Conservation (phyloP, 345 rosid species). For the thale cress (Arabidopsis thaliana) region TAIR10.1 NC_003070.9:28557001-28557500, state of each 20-base stretch:
- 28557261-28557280: background rate
- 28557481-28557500: background rate
- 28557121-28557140: constrained; percentile 87
- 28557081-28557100: constrained; percentile 15
- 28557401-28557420: constrained; percentile 32
- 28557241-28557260: background rate
- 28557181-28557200: constrained; percentile 92
- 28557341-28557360: constrained; percentile 53
- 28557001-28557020: constrained; percentile 55
- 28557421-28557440: constrained; percentile 50
- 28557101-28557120: constrained; percentile 65
- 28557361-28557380: constrained; percentile 67
- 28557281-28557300: constrained; percentile 81
- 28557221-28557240: background rate
- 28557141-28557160: constrained; percentile 87
- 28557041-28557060: background rate
- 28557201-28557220: background rate
- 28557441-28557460: constrained; percentile 46
- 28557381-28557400: constrained; percentile 61
- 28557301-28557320: constrained; percentile 82
- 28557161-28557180: constrained; percentile 93
- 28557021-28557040: constrained; percentile 4
- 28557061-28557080: background rate
- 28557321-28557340: constrained; percentile 85
- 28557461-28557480: constrained; percentile 44